Base-by-base conservation (phyloP, 2,329 filamentous ascomycete genomes). In the Elsinoe ampelina region DNA sequence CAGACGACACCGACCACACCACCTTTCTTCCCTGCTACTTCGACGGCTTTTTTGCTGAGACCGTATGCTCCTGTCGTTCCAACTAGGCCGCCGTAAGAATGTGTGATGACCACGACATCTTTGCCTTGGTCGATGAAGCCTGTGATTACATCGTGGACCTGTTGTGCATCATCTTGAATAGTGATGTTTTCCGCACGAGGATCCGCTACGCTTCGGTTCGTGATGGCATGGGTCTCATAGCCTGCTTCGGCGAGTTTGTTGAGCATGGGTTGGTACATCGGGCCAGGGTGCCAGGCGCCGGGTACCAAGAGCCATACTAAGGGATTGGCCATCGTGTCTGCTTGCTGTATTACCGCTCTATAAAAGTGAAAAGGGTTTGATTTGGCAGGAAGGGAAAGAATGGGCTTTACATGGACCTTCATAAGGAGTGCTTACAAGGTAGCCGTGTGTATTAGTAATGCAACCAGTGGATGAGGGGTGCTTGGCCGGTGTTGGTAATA, bases 21-120 rank as follows among this genome's bases (percentile, higher is more conserved):
- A 2, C 70, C 70, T 1, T 57, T 48, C 43, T 67, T 62, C 2
- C 66, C 66, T 13, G 58, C 58, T 17, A 61, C 47, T 52, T 67
- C 58, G 7, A 68, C 62, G 13, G 67, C 64, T 2, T 59, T 36
- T 41, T 66, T 67, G 30, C 64, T 65, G 20, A 73, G 64, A 1
- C 67, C 68, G 10, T 66, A 61, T 1, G 70, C 58, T 2, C 66
- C 65, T 57, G 69, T 69, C 60, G 63, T 71, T 13, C 70, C 70
- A 0, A 69, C 69, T 8, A 72, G 56, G 1, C 68, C 68, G 3
- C 69, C 64, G 66, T 70, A 72, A 58, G 70, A 71, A 62, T 71
- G 70, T 22, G 63, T 61, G 5, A 71, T 54, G 3, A 71, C 43
- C 13, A 70, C 59, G 5, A 71, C 62, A 5, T 70, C 63, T 15